Conservation (phyloP, 495 filamentous ascomycete genomes). For the Copromyces sp. region DNA sequence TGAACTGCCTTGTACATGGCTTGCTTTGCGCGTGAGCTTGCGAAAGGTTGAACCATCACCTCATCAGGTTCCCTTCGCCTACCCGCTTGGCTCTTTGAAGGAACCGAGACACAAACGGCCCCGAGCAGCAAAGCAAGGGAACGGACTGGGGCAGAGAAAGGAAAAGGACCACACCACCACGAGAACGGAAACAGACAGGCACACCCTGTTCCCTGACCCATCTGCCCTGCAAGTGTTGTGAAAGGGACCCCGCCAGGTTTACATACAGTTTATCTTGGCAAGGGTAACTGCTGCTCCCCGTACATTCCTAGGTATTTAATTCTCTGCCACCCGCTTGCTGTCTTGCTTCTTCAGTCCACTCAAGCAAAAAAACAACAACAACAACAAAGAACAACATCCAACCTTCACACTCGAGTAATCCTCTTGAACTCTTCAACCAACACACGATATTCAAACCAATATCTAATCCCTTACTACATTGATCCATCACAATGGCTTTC, state of each 20-base stretch:
- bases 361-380: neutral
- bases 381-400: neutral
- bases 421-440: neutral
- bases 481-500: constrained; percentile 46
- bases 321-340: neutral
- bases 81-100: neutral
- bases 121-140: neutral
- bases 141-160: neutral
- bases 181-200: neutral
- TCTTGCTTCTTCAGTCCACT: neutral
- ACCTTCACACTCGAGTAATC: neutral
- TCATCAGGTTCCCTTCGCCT: neutral
- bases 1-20: neutral
- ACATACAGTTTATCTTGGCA: neutral
- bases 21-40: neutral
- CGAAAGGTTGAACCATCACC: neutral
- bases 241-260: neutral
- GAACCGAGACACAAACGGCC: neutral
- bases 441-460: neutral
- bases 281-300: neutral
- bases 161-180: neutral
- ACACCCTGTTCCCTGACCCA: neutral
- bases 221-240: neutral
- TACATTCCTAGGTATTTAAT: neutral
- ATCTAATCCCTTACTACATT: neutral